These are phyloP conservation scores for Cryomyces minteri DNA, from an alignment of 495 filamentous ascomycete species.

Conservation along the genomic window DNA sequence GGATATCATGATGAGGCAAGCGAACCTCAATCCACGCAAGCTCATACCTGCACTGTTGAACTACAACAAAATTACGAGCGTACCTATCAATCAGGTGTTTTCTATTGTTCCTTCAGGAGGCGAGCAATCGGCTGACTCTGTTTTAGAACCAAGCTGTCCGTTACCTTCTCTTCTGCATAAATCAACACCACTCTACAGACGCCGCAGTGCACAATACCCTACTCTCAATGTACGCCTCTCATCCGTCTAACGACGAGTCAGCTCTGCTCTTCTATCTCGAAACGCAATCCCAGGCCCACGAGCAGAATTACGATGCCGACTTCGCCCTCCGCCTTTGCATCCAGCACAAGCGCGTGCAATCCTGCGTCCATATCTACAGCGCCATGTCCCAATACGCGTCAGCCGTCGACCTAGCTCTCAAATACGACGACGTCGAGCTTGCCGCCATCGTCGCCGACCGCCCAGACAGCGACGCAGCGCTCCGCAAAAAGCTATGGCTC, in stretches of 20 bases:
- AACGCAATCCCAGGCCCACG: constrained; percentile 35
- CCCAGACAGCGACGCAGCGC: constrained; percentile 51
- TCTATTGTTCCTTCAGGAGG: neutral
- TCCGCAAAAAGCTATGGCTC: constrained; percentile 90
- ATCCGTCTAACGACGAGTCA: constrained; percentile 61
- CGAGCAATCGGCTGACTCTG: neutral
- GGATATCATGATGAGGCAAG: constrained; percentile 85
- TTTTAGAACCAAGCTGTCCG: constrained; percentile 79
- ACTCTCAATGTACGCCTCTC: constrained; percentile 86
- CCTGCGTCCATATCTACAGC: constrained; percentile 89
- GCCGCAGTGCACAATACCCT: constrained; percentile 95
- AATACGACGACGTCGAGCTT: constrained; percentile 75
- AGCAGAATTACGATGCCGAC: constrained; percentile 79
- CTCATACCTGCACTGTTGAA: constrained; percentile 85
- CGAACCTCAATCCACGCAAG: constrained; percentile 67
- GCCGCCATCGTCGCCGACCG: constrained; percentile 81
- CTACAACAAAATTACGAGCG: constrained; percentile 62
- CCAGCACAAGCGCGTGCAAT: constrained; percentile 76
- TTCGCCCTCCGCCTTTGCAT: constrained; percentile 94
- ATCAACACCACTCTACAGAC: constrained; percentile 62
- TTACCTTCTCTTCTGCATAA: constrained; percentile 85
- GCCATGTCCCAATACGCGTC: constrained; percentile 84
- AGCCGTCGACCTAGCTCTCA: constrained; percentile 79
- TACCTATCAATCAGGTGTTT: constrained; percentile 28
- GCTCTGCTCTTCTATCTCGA: constrained; percentile 78